phyloP scores from a whole-genome alignment of 2,329 filamentous ascomycete genomes.

The Pseudopithomyces maydicus region DNA sequence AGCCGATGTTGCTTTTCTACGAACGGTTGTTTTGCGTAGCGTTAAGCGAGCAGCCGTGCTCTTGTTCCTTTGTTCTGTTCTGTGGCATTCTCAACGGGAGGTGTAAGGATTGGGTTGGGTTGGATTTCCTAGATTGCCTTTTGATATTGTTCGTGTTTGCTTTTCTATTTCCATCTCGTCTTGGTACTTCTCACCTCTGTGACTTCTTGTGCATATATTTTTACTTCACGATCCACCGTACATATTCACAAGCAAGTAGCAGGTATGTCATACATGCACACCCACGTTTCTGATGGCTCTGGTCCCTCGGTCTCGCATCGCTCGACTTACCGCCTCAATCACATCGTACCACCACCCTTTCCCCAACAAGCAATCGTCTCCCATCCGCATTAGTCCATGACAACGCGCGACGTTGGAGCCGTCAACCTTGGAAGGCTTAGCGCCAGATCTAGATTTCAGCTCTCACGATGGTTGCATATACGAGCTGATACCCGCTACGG shows the following conservation, averaged over 20 bases:
- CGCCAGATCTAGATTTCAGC: slow-evolving; percentile 8
- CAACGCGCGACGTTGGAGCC: not conserved
- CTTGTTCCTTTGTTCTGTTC: not conserved
- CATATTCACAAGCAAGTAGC: not conserved
- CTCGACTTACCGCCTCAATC: no score
- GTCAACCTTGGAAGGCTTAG: not conserved
- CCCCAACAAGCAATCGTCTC: not conserved
- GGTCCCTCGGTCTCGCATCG: no score
- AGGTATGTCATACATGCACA: not conserved
- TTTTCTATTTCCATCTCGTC: not conserved
- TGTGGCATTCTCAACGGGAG: not conserved
- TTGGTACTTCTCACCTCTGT: not conserved
- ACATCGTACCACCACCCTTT: not conserved
- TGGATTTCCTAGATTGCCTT: not conserved
- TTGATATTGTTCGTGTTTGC: not conserved
- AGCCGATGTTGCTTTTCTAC: not conserved
- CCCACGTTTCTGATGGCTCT: not conserved
- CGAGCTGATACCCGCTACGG: not conserved
- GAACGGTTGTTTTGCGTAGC: not conserved
- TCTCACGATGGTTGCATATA: not conserved
- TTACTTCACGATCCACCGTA: not conserved
- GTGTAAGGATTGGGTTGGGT: no score
- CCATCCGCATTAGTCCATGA: not conserved
- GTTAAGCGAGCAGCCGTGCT: slow-evolving; percentile 7
- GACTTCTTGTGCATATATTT: not conserved